Evolutionary conservation across 176 grass and related monocot species (phyloP).

Genomic region (Triticum urartu): DNA sequence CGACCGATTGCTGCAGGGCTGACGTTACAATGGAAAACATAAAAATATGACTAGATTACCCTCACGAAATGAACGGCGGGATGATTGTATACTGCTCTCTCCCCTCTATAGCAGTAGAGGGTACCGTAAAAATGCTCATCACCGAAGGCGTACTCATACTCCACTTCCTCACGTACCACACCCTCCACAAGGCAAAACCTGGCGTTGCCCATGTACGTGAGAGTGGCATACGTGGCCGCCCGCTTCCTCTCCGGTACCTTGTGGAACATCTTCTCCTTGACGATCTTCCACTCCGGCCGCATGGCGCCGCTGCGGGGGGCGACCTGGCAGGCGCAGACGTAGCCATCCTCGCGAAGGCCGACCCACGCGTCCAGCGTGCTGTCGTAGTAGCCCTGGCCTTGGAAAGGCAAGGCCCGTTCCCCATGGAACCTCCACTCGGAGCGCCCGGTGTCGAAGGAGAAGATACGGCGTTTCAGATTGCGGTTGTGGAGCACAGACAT

Average conservation of each 20-base stretch:
- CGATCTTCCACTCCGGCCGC: neutral
- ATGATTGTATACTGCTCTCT: too few species aligned
- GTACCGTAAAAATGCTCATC: too few species aligned
- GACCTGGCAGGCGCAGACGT: constrained; percentile 13
- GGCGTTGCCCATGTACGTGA: neutral
- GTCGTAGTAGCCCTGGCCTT: constrained; percentile 1
- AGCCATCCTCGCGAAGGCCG: neutral
- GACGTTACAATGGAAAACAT: too few species aligned
- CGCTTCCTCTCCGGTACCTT: neutral
- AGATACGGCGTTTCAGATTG: neutral
- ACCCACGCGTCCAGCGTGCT: constrained; percentile 17
- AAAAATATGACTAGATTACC: too few species aligned
- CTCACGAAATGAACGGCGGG: too few species aligned
- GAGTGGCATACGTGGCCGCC: neutral
- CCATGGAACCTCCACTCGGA: neutral
- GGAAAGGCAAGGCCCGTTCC: constrained; percentile 3
- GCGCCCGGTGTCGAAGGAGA: neutral
- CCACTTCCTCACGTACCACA: neutral
- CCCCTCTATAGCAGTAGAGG: too few species aligned
- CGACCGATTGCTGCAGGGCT: too few species aligned
- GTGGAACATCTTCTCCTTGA: neutral
- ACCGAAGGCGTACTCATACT: neutral
- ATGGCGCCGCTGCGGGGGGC: neutral
- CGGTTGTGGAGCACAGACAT: neutral
- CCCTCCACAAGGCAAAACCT: neutral